These are phyloP conservation scores for Candida mesenterica DNA, from an alignment of 1,139 yeast species.

Conservation along the genomic window DNA sequence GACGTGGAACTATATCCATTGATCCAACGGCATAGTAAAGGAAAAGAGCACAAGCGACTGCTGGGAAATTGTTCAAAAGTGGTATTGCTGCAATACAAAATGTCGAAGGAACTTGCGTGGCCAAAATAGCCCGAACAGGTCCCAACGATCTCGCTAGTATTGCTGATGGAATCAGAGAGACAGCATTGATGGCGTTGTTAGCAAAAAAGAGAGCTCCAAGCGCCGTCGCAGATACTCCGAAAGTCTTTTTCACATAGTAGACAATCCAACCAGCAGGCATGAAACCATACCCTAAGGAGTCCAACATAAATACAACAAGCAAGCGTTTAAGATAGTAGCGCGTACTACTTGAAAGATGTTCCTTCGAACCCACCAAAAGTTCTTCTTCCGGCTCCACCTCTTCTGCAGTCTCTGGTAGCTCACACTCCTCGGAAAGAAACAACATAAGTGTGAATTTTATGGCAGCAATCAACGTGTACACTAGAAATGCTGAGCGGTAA, in stretches of 20 bases:
- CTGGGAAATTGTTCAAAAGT: slow-evolving; percentile 19
- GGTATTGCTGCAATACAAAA: slow-evolving; percentile 43
- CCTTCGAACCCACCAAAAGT: not conserved
- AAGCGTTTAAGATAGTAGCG: slow-evolving; percentile 38
- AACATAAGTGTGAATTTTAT: slow-evolving; percentile 54
- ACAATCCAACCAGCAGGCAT: slow-evolving; percentile 89
- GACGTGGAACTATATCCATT: slow-evolving; percentile 93
- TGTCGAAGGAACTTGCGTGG: slow-evolving; percentile 82
- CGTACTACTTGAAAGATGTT: slow-evolving; percentile 29
- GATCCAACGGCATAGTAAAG: slow-evolving; percentile 58
- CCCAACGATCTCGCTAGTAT: slow-evolving; percentile 66
- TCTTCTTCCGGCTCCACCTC: slow-evolving; percentile 9
- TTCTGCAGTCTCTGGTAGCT: slow-evolving; percentile 24
- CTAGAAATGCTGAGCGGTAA: slow-evolving; percentile 57
- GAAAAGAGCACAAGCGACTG: slow-evolving; percentile 52
- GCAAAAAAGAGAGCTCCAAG: slow-evolving; percentile 57
- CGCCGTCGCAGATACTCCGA: slow-evolving; percentile 38
- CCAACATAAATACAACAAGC: slow-evolving; percentile 61
- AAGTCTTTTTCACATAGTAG: slow-evolving; percentile 59
- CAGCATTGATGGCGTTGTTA: slow-evolving; percentile 57
- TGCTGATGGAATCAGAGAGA: slow-evolving; percentile 71
- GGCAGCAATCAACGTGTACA: slow-evolving; percentile 58
- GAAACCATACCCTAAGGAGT: slow-evolving; percentile 84
- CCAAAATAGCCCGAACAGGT: slow-evolving; percentile 71
- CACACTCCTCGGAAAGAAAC: slow-evolving; percentile 56